phyloP scores from a whole-genome alignment of 805 yeast genomes.

The Lipomyces oligophaga region DNA sequence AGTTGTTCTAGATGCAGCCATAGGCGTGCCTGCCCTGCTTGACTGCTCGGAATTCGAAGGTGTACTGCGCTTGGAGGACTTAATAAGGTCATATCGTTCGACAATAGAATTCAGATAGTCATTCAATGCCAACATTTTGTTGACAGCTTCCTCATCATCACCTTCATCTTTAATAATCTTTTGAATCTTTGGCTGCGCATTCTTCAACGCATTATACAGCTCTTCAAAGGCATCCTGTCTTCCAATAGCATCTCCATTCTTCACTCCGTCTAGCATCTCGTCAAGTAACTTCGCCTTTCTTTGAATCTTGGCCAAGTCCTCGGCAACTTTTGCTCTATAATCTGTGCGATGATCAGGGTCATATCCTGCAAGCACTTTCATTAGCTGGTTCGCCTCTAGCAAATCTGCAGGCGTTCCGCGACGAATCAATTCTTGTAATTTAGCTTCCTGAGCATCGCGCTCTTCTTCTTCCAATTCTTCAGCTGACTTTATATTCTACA shows the following conservation, averaged over 20 bases:
- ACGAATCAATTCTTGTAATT: conserved; percentile 89
- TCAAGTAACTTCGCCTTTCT: conserved; percentile 82
- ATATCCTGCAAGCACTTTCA: conserved; percentile 98
- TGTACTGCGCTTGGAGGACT: conserved; percentile 54
- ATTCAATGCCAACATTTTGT: conserved; percentile 62
- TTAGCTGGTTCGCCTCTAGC: conserved; percentile 91
- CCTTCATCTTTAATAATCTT: conserved; percentile 79
- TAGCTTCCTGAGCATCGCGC: conserved; percentile 86
- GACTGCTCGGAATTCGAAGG: too few species aligned
- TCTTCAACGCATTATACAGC: conserved; percentile 70
- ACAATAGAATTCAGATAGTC: conserved; percentile 70
- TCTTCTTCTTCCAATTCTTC: conserved; percentile 92
- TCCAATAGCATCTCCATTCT: conserved; percentile 38
- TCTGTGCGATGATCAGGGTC: conserved; percentile 74
- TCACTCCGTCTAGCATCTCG: conserved; percentile 64
- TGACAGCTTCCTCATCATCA: conserved; percentile 60
- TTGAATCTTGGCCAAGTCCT: conserved; percentile 76
- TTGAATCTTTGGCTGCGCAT: conserved; percentile 81
- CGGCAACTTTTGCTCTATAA: conserved; percentile 72
- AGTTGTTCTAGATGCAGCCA: background rate
- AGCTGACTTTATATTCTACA: conserved; percentile 52
- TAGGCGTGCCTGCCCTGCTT: conserved; percentile 12
- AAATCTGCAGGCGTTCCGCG: conserved; percentile 94
- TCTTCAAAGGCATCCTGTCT: conserved; percentile 73
- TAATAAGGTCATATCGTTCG: conserved; percentile 61